Evolutionary conservation across 2,329 filamentous ascomycete species (phyloP).

Genomic region (Knufia fluminis): DNA sequence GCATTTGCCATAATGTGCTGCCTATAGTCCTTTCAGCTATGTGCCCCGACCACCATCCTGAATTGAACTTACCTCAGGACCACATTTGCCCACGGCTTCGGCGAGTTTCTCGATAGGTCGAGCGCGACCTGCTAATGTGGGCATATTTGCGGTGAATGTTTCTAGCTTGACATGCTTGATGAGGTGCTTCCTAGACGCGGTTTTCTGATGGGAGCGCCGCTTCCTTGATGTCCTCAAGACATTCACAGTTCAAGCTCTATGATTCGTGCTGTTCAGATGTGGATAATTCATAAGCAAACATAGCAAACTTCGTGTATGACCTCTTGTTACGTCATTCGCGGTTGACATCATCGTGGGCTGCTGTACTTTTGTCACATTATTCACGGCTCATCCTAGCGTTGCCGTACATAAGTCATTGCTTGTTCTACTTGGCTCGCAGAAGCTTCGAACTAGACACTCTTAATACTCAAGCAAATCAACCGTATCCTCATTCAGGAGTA

Average conservation of each 20-base stretch:
- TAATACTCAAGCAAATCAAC: too few relatives aligned
- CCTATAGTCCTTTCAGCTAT: conserved; percentile 42
- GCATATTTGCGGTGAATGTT: conserved; percentile 12
- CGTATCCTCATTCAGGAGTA: too few relatives aligned
- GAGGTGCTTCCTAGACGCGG: too few relatives aligned
- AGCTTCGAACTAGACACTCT: background rate
- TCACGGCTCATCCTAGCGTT: too few relatives aligned
- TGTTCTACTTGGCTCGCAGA: background rate
- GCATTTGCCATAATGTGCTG: conserved; percentile 80
- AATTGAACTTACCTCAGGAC: conserved; percentile 46
- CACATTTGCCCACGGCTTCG: conserved; percentile 55
- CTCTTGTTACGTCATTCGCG: background rate
- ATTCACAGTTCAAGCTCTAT: background rate
- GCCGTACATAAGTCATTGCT: background rate
- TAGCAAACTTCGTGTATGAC: background rate
- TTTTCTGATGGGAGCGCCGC: background rate
- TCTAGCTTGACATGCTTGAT: background rate
- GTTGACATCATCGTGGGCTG: background rate
- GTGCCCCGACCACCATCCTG: background rate
- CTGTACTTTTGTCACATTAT: background rate
- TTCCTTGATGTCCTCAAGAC: background rate
- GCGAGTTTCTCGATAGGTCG: conserved; percentile 63
- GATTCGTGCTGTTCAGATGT: background rate
- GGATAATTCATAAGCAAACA: too few relatives aligned
- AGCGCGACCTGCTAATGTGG: conserved; percentile 40